Conservation (phyloP, 305 asterid species). For the Fraxinus xanthoxyloides region DNA sequence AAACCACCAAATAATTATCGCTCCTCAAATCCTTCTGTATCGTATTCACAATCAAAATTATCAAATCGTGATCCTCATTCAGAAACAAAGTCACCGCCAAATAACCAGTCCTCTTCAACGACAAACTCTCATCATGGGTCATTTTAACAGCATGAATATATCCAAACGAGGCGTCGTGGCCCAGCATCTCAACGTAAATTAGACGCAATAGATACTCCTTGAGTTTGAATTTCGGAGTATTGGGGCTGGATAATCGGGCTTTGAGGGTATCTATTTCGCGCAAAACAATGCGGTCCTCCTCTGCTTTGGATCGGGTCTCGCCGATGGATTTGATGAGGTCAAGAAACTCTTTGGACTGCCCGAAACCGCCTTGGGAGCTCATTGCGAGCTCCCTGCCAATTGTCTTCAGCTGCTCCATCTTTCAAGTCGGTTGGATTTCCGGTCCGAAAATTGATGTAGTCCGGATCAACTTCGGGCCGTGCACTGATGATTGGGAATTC, state of each 20-base stretch:
- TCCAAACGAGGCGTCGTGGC: conserved; percentile 95
- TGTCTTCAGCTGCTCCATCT: conserved; percentile 91
- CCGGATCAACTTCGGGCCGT: conserved; percentile 28
- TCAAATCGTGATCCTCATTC: conserved; percentile 97
- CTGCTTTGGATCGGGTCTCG: conserved; percentile 92
- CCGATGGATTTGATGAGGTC: conserved; percentile 94
- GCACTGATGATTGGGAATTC: conserved; percentile 24
- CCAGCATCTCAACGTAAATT: conserved; percentile 87
- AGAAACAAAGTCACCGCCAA: conserved; percentile 84
- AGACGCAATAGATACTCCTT: conserved; percentile 83
- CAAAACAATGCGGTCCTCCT: conserved; percentile 81
- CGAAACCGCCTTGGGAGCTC: conserved; percentile 94
- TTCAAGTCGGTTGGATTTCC: conserved; percentile 1
- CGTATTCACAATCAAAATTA: conserved; percentile 90
- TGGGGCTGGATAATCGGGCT: conserved; percentile 64
- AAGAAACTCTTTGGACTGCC: conserved; percentile 86
- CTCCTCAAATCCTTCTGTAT: conserved; percentile 98
- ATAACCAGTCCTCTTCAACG: conserved; percentile 78
- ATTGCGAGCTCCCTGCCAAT: conserved; percentile 97
- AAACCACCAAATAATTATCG: conserved; percentile 83
- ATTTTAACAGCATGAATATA: conserved; percentile 83
- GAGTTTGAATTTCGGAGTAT: conserved; percentile 78
- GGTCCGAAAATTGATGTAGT: neutral
- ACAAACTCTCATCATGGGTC: conserved; percentile 36
- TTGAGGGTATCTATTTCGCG: conserved; percentile 85